Base-by-base conservation (phyloP, 2,329 filamentous ascomycete species). In the Clarireedia hainanense region DNA sequence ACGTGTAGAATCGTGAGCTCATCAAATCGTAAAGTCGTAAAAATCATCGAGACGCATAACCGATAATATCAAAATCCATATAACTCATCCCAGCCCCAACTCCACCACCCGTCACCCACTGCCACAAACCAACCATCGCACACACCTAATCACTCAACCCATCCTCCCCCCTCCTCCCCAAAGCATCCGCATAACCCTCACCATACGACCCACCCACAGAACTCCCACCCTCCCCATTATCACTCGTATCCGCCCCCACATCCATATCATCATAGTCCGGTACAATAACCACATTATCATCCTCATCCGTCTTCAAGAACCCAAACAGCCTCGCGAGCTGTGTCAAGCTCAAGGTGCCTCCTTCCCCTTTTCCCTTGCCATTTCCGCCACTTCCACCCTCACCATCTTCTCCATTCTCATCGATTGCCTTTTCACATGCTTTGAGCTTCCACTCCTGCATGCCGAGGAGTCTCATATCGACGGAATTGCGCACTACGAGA, bases 361-460 rank as follows among this genome's bases (percentile, higher is more conserved):
- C 55, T 59, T 65, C 68, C 34, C 15, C 51, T 50, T 9, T 57
- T 24, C 0, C 53, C 52, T 0, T 53, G 45, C 36, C 20, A 20
- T 20, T 20, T 20, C 20, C 20, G 20, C 20, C 20, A 20, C 20
- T 20, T 3, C 20, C 17, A 30, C 40, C 42, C 6, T 40, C 26
- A 3, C 43, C 51, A 40, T 36, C 48, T 14, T 53, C 48, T 15
- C 54, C 52, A 46, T 50, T 50, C 27, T 62, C 57, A 4, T 55
- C 66, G 67, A 63, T 70, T 58, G 37, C 64, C 52, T 54, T 53
- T 15, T 71, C 67, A 4, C 81, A 73, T 2, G 74, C 69, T 50
- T 71, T 70, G 0, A 78, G 69, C 57, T 89, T 89, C 0, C 63
- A 52, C 0, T 73, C 57, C 57, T 90, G 85, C 60, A 88, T 73